phyloP scores from a whole-genome alignment of 2,329 filamentous ascomycete genomes.

The Fusarium austroafricanum region DNA sequence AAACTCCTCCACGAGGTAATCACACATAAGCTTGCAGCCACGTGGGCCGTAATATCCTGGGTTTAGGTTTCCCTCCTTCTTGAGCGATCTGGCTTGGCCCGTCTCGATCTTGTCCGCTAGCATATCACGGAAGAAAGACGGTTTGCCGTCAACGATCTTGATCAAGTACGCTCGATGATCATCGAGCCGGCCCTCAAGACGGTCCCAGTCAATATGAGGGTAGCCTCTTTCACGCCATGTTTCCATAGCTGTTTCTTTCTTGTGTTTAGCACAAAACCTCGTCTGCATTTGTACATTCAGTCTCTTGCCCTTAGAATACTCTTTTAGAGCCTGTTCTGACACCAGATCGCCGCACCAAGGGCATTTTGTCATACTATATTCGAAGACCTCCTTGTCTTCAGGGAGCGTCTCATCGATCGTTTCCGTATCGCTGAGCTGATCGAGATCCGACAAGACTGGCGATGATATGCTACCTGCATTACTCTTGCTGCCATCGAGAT shows the following conservation, averaged over 20 bases:
- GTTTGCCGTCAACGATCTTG: slow-evolving; percentile 67
- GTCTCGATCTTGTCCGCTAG: slow-evolving; percentile 66
- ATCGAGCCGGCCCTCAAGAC: slow-evolving; percentile 68
- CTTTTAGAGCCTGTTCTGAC: slow-evolving; percentile 63
- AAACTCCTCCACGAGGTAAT: slow-evolving; percentile 72
- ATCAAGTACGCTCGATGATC: slow-evolving; percentile 67
- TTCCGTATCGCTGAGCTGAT: slow-evolving; percentile 20
- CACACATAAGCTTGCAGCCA: slow-evolving; percentile 78
- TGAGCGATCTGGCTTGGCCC: slow-evolving; percentile 69
- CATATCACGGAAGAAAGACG: slow-evolving; percentile 70
- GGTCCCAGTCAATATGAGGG: slow-evolving; percentile 76
- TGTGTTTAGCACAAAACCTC: slow-evolving; percentile 73
- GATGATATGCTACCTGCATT: slow-evolving; percentile 8
- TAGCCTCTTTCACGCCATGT: slow-evolving; percentile 68
- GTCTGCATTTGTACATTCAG: slow-evolving; percentile 70
- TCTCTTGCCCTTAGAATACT: slow-evolving; percentile 59
- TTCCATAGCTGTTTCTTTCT: slow-evolving; percentile 62
- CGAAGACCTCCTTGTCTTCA: slow-evolving; percentile 4
- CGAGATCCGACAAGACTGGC: slow-evolving; percentile 32
- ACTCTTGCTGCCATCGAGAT: neutral
- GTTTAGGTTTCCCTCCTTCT: slow-evolving; percentile 68
- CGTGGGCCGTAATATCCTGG: slow-evolving; percentile 88
- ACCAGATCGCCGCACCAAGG: slow-evolving; percentile 75
- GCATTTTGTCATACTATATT: slow-evolving; percentile 58
- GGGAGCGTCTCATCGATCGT: slow-evolving; percentile 7